These are phyloP conservation scores for Sclerotinia spermophila DNA, from an alignment of 2,329 filamentous ascomycete genomes.

Conservation along the genomic window DNA sequence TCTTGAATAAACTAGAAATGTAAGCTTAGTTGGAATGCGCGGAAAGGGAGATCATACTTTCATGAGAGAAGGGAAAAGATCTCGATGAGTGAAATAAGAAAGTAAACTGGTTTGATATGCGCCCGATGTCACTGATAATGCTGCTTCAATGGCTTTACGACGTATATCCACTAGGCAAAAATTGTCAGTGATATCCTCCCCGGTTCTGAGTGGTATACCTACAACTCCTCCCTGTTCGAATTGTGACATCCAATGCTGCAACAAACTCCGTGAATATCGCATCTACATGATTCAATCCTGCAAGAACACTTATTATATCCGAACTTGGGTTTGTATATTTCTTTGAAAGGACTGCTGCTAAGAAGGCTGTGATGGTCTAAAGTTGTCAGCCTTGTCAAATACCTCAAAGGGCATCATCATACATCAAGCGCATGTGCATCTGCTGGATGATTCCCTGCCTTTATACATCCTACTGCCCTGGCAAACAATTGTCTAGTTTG, in stretches of 20 bases:
- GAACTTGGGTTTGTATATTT: slow-evolving; percentile 94
- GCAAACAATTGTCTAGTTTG: slow-evolving; percentile 62
- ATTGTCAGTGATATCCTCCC: slow-evolving; percentile 30
- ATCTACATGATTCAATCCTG: slow-evolving; percentile 86
- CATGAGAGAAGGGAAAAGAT: slow-evolving; percentile 91
- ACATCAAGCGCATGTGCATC: slow-evolving; percentile 85
- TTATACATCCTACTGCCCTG: slow-evolving; percentile 66
- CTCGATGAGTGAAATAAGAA: slow-evolving; percentile 91
- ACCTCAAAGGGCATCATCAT: slow-evolving; percentile 37
- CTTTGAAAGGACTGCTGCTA: slow-evolving; percentile 78
- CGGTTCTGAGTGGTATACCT: slow-evolving; percentile 38
- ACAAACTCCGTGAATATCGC: slow-evolving; percentile 86
- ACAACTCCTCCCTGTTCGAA: slow-evolving; percentile 71
- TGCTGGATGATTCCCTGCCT: slow-evolving; percentile 54
- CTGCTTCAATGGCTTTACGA: slow-evolving; percentile 74
- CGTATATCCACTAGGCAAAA: slow-evolving; percentile 64
- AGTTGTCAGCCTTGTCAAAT: slow-evolving; percentile 41
- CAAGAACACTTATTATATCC: slow-evolving; percentile 85
- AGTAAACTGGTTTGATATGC: slow-evolving; percentile 92
- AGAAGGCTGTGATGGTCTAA: slow-evolving; percentile 85
- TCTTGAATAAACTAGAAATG: slow-evolving; percentile 71
- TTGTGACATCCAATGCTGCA: slow-evolving; percentile 72
- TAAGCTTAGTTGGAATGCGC: slow-evolving; percentile 17
- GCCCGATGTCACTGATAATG: slow-evolving; percentile 82
- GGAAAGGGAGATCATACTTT: slow-evolving; percentile 57